Conservation (phyloP, 441 rosid genomes). For the Brassica hybrid region DNA sequence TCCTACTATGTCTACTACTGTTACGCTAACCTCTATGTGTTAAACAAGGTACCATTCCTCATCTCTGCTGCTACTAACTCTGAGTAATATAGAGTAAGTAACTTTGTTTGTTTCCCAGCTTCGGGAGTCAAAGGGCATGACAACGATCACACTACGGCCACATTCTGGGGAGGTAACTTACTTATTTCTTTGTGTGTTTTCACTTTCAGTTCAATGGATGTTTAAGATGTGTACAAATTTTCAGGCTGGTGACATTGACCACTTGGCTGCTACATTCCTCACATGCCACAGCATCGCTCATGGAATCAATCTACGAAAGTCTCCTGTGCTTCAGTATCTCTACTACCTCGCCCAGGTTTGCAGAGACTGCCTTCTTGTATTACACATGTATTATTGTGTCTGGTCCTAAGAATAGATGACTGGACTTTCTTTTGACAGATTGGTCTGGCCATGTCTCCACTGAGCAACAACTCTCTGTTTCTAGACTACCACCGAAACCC, state of each 20-base stretch:
- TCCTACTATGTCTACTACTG: constrained; percentile 96
- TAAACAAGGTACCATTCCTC: constrained; percentile 72
- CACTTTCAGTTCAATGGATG: constrained; percentile 9
- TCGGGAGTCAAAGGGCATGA: constrained; percentile 98
- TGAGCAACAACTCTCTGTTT: constrained; percentile 98
- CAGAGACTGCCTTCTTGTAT: constrained; percentile 26
- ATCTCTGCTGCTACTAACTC: constrained; percentile 12
- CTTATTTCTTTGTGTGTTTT: constrained; percentile 8
- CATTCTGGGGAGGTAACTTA: constrained; percentile 94
- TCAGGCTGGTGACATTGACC: constrained; percentile 99
- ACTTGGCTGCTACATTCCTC: constrained; percentile 97
- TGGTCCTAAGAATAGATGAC: constrained; percentile 30
- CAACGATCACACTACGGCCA: constrained; percentile 91
- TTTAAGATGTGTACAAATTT: constrained; percentile 37
- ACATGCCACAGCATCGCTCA: constrained; percentile 94
- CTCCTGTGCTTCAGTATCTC: constrained; percentile 98
- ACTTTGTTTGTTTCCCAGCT: constrained; percentile 54
- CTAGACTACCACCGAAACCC: constrained; percentile 97
- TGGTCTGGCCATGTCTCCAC: constrained; percentile 98
- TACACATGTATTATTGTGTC: not conserved
- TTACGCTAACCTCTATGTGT: constrained; percentile 88
- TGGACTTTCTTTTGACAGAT: constrained; percentile 62
- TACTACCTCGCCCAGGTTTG: constrained; percentile 94
- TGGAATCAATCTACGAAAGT: constrained; percentile 94
- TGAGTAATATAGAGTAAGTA: not conserved